Base-by-base conservation (phyloP, 2,329 filamentous ascomycete genomes). In the Cryphonectria japonica region DNA sequence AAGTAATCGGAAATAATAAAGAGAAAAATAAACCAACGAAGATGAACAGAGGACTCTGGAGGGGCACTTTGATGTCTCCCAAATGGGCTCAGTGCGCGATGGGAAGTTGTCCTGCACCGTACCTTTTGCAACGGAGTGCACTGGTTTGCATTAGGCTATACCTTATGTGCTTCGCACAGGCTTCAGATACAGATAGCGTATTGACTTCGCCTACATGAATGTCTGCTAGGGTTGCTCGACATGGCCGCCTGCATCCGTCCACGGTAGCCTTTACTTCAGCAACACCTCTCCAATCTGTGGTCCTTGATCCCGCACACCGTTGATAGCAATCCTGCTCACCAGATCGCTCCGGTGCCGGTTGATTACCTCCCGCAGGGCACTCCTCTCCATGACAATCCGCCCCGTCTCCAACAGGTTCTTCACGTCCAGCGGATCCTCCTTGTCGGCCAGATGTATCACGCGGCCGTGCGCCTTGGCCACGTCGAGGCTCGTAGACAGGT, bases 331-430 rank as follows among this genome's bases (percentile, higher is more conserved):
- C 66, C 79, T 80, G 75, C 82, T 82, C 67, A 85, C 79, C 72
- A 92, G 78, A 79, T 94, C 92, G 77, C 87, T 91, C 83, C 91
- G 87, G 77, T 97, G 94, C 75, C 86, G 82, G 78, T 85, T 82
- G 77, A 98, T 86, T 79, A 98, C 89, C 79, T 88, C 86, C 80
- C 91, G 87, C 78, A 99, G 85, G 50, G 95, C 95, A 59, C 84
- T 83, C 80, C 92, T 89, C 87, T 99, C 96, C 77, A 99, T 89
- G 72, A 99, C 90, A 72, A 99, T 84, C 77, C 94, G 90, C 68
- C 93, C 92, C 68, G 91, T 90, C 84, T 96, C 93, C 75, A 99
- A 83, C 74, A 99, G 82, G 80, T 98, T 93, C 87, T 98, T 99
- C 73, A 99, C 94, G 82, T 98, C 96, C 50, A 99, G 93, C 43